Conservation (phyloP, 1,284 basidiomycete genomes). For the Trichosporon coremiiforme region DNA sequence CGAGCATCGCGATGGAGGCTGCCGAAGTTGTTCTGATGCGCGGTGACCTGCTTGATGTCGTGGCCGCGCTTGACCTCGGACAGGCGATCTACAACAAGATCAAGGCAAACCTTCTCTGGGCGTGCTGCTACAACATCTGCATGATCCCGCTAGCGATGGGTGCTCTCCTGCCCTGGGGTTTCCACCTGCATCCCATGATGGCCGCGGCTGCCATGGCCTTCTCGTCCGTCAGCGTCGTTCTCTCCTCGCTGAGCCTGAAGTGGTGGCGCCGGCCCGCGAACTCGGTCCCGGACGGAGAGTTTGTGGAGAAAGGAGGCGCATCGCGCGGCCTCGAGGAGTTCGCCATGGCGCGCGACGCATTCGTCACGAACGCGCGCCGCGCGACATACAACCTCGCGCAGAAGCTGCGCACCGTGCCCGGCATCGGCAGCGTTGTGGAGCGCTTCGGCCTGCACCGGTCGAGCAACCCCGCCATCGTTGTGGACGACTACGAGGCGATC, state of each 20-base stretch:
- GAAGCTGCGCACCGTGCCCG: conserved; percentile 25
- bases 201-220: conserved; percentile 98
- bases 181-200: conserved; percentile 97
- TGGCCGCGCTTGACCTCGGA: conserved; percentile 90
- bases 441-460: conserved; percentile 35
- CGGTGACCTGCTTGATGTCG: conserved; percentile 92
- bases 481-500: conserved; percentile 49
- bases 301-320: conserved; percentile 48
- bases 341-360: neutral
- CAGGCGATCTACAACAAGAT: conserved; percentile 88
- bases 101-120: conserved; percentile 80
- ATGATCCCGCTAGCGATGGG: conserved; percentile 99
- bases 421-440: conserved; percentile 32
- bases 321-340: conserved; percentile 35
- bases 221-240: conserved; percentile 93
- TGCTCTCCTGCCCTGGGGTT: conserved; percentile 83
- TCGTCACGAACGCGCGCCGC: conserved; percentile 29
- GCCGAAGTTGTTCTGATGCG: conserved; percentile 98
- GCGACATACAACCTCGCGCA: conserved; percentile 27
- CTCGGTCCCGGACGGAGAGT: conserved; percentile 69
- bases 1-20: conserved; percentile 95
- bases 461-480: conserved; percentile 22
- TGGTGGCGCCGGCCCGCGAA: conserved; percentile 76
- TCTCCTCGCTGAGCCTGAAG: conserved; percentile 80
- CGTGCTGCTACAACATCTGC: conserved; percentile 87